Conservation (phyloP, 306 rosid genomes). For the Clitoria ternatea region DNA sequence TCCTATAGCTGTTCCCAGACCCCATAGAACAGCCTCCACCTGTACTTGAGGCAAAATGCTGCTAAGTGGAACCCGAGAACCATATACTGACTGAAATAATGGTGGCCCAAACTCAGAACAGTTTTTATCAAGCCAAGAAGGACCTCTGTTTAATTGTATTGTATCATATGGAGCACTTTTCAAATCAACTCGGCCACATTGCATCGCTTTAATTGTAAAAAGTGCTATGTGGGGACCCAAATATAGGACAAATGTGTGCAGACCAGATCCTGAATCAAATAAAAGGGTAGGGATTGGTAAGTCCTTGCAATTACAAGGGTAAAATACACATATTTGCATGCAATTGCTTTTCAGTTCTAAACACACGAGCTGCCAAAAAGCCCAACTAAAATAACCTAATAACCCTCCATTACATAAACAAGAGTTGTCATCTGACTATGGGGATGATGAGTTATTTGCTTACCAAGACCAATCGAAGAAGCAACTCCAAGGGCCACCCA, state of each 20-base stretch:
- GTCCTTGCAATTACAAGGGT: background rate
- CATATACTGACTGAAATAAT: conserved; percentile 48
- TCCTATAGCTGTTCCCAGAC: conserved; percentile 93
- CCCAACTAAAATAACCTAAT: background rate
- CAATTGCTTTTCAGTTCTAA: conserved; percentile 10
- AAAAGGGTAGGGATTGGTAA: background rate
- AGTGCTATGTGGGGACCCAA: conserved; percentile 96
- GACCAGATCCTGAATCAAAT: conserved; percentile 83
- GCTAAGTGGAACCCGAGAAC: conserved; percentile 80
- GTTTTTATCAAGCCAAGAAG: conserved; percentile 92
- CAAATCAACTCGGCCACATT: conserved; percentile 95
- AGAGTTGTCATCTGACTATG: conserved; percentile 6
- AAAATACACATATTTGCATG: background rate
- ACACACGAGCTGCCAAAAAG: conserved; percentile 2
- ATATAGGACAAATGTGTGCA: conserved; percentile 97
- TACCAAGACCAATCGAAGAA: conserved; percentile 98
- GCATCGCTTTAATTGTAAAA: conserved; percentile 88
- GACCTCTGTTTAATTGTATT: conserved; percentile 74
- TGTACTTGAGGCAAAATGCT: conserved; percentile 85
- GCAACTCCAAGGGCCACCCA: conserved; percentile 97
- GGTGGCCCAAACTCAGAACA: conserved; percentile 91
- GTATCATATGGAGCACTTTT: conserved; percentile 95
- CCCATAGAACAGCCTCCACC: conserved; percentile 95
- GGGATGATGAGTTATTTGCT: conserved; percentile 25
- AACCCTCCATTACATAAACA: conserved; percentile 19